A percentile compares a stretch with the other conserved stretches of the same genome.
phyloP scores from a whole-genome alignment of 1,284 basidiomycete genomes.

The Trichosporon coremiiforme region DNA sequence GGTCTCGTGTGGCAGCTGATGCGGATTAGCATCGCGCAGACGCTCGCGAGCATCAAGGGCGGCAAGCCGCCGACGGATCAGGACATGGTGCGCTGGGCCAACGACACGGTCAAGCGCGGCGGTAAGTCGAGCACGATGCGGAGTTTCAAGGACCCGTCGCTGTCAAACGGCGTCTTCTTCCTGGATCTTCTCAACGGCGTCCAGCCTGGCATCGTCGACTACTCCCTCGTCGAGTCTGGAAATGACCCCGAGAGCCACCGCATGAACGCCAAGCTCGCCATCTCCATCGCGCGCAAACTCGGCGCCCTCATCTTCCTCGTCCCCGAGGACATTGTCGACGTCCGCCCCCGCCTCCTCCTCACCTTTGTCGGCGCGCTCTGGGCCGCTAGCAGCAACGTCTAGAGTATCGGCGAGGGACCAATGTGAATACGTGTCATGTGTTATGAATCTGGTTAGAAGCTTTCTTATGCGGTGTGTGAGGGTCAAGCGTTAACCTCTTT shows the following conservation, averaged over 20 bases:
- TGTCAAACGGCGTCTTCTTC: slow-evolving; percentile 90
- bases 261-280: slow-evolving; percentile 94
- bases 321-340: slow-evolving; percentile 88
- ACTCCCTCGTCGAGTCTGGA: slow-evolving; percentile 67
- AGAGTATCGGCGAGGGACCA: not conserved
- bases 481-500: too few species aligned
- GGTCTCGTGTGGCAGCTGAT: slow-evolving; percentile 98
- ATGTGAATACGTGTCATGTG: not conserved
- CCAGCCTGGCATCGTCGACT: slow-evolving; percentile 93
- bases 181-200: slow-evolving; percentile 89
- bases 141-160: slow-evolving; percentile 91
- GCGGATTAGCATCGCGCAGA: slow-evolving; percentile 86
- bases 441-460: slow-evolving; percentile 13
- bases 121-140: slow-evolving; percentile 70
- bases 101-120: slow-evolving; percentile 78
- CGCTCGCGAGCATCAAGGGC: slow-evolving; percentile 74
- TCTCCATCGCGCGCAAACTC: slow-evolving; percentile 97
- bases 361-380: slow-evolving; percentile 61
- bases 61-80: slow-evolving; percentile 81
- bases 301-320: slow-evolving; percentile 96
- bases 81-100: slow-evolving; percentile 97
- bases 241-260: slow-evolving; percentile 73
- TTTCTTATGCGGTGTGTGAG: not conserved
- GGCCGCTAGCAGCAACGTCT: slow-evolving; percentile 35
- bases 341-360: slow-evolving; percentile 72